Evolutionary conservation across 495 filamentous ascomycete genomes (phyloP), one percentile per base, ranked within the genome.

Genomic region (Neurospora hispaniola): DNA sequence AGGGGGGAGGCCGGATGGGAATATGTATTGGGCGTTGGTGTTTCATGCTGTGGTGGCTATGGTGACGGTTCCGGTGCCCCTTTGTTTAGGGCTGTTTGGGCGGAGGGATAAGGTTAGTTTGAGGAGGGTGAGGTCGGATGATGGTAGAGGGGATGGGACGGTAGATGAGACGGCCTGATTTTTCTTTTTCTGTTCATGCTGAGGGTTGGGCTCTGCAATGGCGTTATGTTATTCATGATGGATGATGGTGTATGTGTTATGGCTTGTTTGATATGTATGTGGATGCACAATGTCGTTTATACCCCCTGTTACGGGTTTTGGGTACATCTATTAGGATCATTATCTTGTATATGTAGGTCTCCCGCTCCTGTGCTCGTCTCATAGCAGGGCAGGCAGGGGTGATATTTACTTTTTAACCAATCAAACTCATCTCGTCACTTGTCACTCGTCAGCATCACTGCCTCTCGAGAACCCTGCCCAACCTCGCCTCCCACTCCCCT

Each of bases 1-100:
- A 6, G 79, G 76, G 11, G 90, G 84, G 5, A 75, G 80, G 38
- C 92, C 93, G n/a, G 85, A 87, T 27, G 79, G 76, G 12, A 90
- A 92, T 79, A 95, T 97, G 92, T 81, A 83, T 73, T 84, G 85
- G 68, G 90, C 93, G 27, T 82, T 97, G 75, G 86, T 97, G 41
- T 96, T 97, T 76, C 86, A 90, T 40, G 92, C 92, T 4, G 91
- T 94, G 0, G 44, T 97, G 8, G 86, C 88, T 0, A 81, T 87
- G 62, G 89, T 85, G 8, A 89, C 86, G 40, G 87, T 91, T 59
- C 91, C 92, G 35, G 83, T 91, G 74, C 89, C 91, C 5, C 73
- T 96, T 69, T 82, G 82, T 5, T 79, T 97, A 69, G 93, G 93
- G 4, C 71, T 88, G 62, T 90, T 89, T 84, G 88, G 91, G 7